Evolutionary conservation across 2,329 filamentous ascomycete species (phyloP).

Genomic region (Clarireedia monteithiana): DNA sequence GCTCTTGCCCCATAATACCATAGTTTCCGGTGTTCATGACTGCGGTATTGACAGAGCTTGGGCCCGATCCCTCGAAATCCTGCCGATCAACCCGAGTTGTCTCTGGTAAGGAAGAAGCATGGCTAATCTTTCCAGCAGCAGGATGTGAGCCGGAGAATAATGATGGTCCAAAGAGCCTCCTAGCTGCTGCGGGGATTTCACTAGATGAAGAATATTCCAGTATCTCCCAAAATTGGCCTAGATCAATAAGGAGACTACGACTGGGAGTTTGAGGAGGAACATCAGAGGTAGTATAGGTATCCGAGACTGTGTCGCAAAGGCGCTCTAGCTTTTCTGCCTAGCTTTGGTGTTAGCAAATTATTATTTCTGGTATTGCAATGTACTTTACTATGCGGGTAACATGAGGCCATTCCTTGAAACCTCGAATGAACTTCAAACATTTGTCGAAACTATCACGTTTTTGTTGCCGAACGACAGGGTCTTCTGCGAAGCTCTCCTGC

Average conservation of each 20-base stretch:
- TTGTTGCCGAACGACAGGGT: slow-evolving; percentile 29
- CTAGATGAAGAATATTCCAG: slow-evolving; percentile 38
- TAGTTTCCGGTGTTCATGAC: background rate
- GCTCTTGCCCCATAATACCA: slow-evolving; percentile 13
- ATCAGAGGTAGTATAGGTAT: slow-evolving; percentile 32
- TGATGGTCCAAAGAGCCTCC: slow-evolving; percentile 35
- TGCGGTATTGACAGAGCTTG: slow-evolving; percentile 22
- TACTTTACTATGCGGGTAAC: slow-evolving; percentile 34
- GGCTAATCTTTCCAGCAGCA: slow-evolving; percentile 33
- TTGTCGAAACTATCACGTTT: slow-evolving; percentile 38
- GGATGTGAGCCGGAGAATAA: slow-evolving; percentile 27
- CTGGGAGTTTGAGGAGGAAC: slow-evolving; percentile 24
- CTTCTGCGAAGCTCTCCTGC: slow-evolving; percentile 42
- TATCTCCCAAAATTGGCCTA: slow-evolving; percentile 41
- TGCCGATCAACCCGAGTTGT: slow-evolving; percentile 33
- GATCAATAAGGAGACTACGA: slow-evolving; percentile 36
- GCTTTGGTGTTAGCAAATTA: background rate
- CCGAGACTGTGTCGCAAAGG: slow-evolving; percentile 37
- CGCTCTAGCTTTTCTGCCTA: slow-evolving; percentile 36
- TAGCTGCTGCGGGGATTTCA: slow-evolving; percentile 29
- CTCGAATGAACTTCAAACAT: slow-evolving; percentile 36
- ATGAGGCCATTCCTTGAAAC: slow-evolving; percentile 38
- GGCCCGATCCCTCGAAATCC: slow-evolving; percentile 13
- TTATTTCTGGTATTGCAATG: background rate
- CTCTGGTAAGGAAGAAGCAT: slow-evolving; percentile 36